These are phyloP conservation scores for Melastoma malabathricum DNA, from an alignment of 345 rosid species.

Conservation along the genomic window DNA sequence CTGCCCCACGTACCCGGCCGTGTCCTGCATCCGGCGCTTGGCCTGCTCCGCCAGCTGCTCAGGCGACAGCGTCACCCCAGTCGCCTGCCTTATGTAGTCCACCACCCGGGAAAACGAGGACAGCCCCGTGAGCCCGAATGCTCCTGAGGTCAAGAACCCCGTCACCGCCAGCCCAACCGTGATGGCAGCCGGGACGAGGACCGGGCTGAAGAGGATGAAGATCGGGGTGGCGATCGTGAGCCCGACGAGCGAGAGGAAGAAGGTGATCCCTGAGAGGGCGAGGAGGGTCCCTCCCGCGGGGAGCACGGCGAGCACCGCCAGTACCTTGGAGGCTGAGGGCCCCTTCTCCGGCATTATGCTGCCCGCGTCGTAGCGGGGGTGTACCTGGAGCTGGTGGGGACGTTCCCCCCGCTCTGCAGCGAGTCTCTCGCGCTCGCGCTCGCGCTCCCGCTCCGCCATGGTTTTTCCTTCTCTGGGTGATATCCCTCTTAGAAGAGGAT, in stretches of 20 bases:
- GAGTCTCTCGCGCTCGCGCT: too few species aligned
- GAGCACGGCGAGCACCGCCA: conserved; percentile 16
- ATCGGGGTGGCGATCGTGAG: conserved; percentile 25
- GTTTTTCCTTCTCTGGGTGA: too few species aligned
- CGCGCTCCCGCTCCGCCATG: too few species aligned
- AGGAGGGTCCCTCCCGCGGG: conserved; percentile 23
- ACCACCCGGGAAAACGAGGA: conserved; percentile 51
- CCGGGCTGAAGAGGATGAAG: conserved; percentile 32
- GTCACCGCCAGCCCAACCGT: conserved; percentile 17
- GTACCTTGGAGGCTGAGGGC: conserved; percentile 18
- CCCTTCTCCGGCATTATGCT: conserved; percentile 8
- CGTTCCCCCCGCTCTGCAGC: background rate
- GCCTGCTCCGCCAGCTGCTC: conserved; percentile 36
- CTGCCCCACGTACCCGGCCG: conserved; percentile 38
- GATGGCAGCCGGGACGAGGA: conserved; percentile 27
- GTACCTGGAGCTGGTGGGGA: conserved; percentile 4
- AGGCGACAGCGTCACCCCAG: conserved; percentile 13
- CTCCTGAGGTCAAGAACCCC: conserved; percentile 32
- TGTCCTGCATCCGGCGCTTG: conserved; percentile 29
- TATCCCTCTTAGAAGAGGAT: too few species aligned
- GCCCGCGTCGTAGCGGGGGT: conserved; percentile 2
- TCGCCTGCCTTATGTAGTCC: conserved; percentile 20
- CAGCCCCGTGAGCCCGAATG: conserved; percentile 56
- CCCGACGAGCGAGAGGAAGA: conserved; percentile 20
- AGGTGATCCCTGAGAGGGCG: conserved; percentile 22